A percentile compares a stretch with the other conserved stretches of the same genome.
Evolutionary conservation across 208 protist genomes (phyloP).

Genomic region (Leishmania gerbilli): DNA sequence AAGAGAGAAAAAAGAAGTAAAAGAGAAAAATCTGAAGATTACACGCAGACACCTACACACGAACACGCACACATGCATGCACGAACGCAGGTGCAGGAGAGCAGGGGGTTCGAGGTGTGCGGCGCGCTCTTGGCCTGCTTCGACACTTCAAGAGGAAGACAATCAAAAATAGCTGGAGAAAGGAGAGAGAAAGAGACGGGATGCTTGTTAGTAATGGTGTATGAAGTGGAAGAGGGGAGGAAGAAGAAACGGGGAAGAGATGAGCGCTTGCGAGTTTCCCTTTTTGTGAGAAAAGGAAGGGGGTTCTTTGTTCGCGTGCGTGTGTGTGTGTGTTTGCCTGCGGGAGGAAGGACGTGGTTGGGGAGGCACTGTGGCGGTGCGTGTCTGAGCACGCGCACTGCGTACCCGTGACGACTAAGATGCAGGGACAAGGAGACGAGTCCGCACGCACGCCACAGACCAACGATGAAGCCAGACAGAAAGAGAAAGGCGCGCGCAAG

Average conservation of each 20-base stretch:
- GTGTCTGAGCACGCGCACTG: not conserved
- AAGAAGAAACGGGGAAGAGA: not conserved
- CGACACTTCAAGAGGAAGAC: not conserved
- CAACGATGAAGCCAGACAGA: not conserved
- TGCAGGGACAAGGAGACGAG: not conserved
- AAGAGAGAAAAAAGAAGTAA: not conserved
- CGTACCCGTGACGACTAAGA: not conserved
- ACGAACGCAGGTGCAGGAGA: not conserved
- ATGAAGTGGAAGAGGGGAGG: not conserved
- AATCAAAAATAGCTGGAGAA: not conserved
- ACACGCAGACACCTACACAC: not conserved
- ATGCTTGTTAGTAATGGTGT: not conserved
- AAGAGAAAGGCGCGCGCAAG: not conserved
- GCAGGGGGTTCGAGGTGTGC: not conserved
- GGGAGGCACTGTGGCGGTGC: not conserved
- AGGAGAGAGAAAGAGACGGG: not conserved
- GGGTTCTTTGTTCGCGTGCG: not conserved
- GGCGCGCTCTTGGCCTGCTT: not conserved
- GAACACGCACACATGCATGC: not conserved
- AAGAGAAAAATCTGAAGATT: not conserved
- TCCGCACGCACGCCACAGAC: not conserved
- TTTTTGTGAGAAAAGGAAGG: not conserved
- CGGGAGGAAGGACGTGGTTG: too few relatives aligned
- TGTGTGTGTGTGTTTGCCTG: not conserved
- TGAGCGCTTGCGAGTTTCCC: not conserved